These are phyloP conservation scores for Graphilbum ipis-grandicollis DNA, from an alignment of 2,329 filamentous ascomycete genomes.

Conservation along the genomic window DNA sequence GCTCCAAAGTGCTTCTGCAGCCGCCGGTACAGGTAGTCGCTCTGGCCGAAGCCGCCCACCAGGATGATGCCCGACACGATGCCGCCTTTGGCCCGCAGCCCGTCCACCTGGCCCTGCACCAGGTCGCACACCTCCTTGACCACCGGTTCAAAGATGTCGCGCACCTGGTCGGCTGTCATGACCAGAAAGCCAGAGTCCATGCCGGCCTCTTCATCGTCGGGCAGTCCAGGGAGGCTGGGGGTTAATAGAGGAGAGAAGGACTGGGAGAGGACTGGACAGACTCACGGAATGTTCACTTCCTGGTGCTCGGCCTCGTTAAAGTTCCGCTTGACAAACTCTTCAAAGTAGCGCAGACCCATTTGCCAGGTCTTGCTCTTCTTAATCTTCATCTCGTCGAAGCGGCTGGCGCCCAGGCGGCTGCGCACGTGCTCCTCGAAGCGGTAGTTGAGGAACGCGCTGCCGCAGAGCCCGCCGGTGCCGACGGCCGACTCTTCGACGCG, in stretches of 20 bases:
- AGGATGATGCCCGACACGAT: constrained; percentile 59
- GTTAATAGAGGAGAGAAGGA: background rate
- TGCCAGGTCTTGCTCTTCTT: constrained; percentile 70
- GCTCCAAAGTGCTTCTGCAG: constrained; percentile 49
- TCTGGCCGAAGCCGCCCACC: constrained; percentile 69
- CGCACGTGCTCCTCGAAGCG: constrained; percentile 64
- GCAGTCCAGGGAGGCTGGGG: constrained; percentile 48
- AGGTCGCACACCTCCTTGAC: constrained; percentile 53
- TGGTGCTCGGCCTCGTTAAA: constrained; percentile 64
- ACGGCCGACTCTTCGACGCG: constrained; percentile 64
- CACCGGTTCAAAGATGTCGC: constrained; percentile 60
- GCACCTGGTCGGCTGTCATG: constrained; percentile 52
- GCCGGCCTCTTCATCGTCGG: constrained; percentile 59
- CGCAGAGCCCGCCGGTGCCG: constrained; percentile 61
- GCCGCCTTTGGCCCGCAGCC: constrained; percentile 41
- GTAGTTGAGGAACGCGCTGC: constrained; percentile 66
- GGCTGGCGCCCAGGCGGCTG: constrained; percentile 44
- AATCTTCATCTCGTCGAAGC: constrained; percentile 58
- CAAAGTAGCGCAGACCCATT: constrained; percentile 63
- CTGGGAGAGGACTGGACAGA: too few species aligned
- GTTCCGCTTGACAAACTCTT: constrained; percentile 72
- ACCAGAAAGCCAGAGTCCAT: constrained; percentile 62
- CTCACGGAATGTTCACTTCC: constrained; percentile 59
- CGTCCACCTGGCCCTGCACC: constrained; percentile 49
- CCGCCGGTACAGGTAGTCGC: constrained; percentile 55